Conservation (phyloP, 2,329 filamentous ascomycete species). For the Trichoderma arundinaceum region DNA sequence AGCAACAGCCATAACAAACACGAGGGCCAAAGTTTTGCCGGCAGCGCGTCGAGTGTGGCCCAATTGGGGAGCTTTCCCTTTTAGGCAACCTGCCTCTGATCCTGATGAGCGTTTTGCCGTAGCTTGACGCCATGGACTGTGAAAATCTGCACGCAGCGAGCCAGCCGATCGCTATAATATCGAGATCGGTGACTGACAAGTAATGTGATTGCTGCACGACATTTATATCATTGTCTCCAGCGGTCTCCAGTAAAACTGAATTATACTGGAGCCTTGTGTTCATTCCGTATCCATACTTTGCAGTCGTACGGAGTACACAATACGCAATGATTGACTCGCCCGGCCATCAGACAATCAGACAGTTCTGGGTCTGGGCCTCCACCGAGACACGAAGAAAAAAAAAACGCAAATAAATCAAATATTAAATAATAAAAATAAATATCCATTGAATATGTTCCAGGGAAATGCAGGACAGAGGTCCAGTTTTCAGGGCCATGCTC, state of each 20-base stretch:
- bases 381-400: neutral
- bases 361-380: neutral
- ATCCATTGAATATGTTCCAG: neutral
- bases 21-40: neutral
- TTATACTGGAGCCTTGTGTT: neutral
- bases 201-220: neutral
- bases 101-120: neutral
- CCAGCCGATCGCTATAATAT: neutral
- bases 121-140: neutral
- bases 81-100: neutral
- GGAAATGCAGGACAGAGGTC: neutral
- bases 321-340: neutral
- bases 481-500: no score
- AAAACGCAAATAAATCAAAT: conserved; percentile 1
- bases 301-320: neutral
- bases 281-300: neutral
- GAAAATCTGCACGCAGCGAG: neutral
- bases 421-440: neutral
- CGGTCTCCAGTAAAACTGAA: neutral
- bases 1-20: neutral
- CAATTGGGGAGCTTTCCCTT: neutral
- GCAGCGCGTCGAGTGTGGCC: neutral
- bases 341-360: neutral
- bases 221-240: neutral
- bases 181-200: neutral